phyloP scores from a whole-genome alignment of 2,329 filamentous ascomycete species.

The Trichophyton rubrum region DNA sequence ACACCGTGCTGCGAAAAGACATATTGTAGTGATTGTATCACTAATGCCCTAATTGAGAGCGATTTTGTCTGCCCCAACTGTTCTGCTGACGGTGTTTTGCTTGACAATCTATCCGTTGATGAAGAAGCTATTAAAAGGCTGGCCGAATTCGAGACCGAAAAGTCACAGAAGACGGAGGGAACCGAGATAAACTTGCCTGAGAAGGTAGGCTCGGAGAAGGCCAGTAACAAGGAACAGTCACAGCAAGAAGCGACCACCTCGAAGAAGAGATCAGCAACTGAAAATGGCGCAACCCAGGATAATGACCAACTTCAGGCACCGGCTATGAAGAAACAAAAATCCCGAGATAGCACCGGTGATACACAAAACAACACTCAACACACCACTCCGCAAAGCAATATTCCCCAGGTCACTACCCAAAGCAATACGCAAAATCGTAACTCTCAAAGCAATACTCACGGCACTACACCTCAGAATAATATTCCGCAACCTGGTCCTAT shows the following conservation, averaged over 20 bases:
- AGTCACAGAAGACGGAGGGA: conserved; percentile 32
- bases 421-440: not conserved
- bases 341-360: conserved; percentile 24
- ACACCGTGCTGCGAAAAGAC: conserved; percentile 97
- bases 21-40: conserved; percentile 99
- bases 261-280: conserved; percentile 76
- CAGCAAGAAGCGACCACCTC: conserved; percentile 26
- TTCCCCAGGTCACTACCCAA: not conserved
- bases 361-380: not conserved
- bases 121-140: conserved; percentile 68
- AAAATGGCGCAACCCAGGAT: conserved; percentile 49
- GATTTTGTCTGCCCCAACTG: conserved; percentile 93
- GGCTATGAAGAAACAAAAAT: conserved; percentile 33
- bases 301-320: conserved; percentile 29
- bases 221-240: conserved; percentile 8
- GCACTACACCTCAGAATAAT: not conserved
- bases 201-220: not conserved
- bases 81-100: conserved; percentile 76
- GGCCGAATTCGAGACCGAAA: conserved; percentile 55
- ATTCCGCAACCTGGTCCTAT: not conserved
- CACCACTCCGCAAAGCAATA: not conserved
- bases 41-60: conserved; percentile 95
- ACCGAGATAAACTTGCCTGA: conserved; percentile 14
- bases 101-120: conserved; percentile 80
- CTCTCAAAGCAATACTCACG: not conserved